phyloP scores from a whole-genome alignment of 108 stramenopile genomes.

The Pseudonitzschia multistriata region DNA sequence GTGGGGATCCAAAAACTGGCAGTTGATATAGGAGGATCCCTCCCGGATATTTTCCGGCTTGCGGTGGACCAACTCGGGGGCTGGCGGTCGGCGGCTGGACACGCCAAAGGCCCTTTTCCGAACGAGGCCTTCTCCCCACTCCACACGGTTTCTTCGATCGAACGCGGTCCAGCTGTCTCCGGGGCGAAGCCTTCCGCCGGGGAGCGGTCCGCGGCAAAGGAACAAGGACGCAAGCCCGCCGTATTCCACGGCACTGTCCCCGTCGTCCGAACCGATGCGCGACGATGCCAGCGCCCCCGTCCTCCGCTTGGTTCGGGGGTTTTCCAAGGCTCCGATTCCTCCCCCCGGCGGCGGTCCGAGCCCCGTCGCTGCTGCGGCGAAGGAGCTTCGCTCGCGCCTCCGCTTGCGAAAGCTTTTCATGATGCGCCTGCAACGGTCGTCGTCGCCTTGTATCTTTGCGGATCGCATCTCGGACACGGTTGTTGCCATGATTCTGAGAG shows the following conservation, averaged over 20 bases:
- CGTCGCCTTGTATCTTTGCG: too few relatives aligned
- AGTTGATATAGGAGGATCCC: neutral
- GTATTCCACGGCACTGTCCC: neutral
- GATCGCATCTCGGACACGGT: too few relatives aligned
- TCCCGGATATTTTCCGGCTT: slow-evolving; percentile 6
- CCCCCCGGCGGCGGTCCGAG: neutral
- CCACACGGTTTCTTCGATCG: neutral
- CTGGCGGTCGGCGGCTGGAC: neutral
- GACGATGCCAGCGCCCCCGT: neutral
- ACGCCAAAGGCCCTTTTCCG: neutral
- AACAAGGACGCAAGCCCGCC: neutral
- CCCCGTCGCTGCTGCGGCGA: too few relatives aligned
- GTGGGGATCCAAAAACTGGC: slow-evolving; percentile 24
- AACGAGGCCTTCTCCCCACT: slow-evolving; percentile 5
- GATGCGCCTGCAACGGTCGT: neutral
- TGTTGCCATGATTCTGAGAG: too few relatives aligned
- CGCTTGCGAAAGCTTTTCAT: slow-evolving; percentile 11
- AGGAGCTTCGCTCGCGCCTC: neutral
- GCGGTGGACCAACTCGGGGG: slow-evolving; percentile 2
- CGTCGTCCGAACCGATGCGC: neutral
- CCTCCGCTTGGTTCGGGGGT: neutral
- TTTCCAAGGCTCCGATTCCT: neutral
- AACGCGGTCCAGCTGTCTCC: too few relatives aligned
- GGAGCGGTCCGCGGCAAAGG: neutral
- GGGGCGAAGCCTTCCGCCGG: neutral